Conservation (phyloP, 202 grass and related monocot genomes). For the Hordeum pubiflorum region DNA sequence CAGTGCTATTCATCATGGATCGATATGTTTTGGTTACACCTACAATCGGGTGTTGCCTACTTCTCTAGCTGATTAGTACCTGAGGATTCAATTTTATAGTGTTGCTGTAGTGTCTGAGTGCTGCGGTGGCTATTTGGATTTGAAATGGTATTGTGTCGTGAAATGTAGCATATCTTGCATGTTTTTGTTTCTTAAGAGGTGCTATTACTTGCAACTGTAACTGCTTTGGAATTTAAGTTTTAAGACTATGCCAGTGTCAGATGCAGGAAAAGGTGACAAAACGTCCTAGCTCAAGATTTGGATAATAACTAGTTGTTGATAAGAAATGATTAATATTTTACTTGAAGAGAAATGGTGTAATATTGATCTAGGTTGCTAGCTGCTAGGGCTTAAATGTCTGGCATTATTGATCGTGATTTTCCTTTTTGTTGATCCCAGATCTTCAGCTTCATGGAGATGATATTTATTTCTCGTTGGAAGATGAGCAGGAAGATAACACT, state of each 20-base stretch:
- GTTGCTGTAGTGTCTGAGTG: not conserved
- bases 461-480: slow-evolving; percentile 90
- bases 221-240: not conserved
- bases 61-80: not conserved
- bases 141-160: not conserved
- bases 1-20: not conserved
- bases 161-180: not conserved
- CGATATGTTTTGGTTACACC: not conserved
- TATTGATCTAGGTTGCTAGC: not conserved
- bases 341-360: not conserved
- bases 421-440: slow-evolving; percentile 49
- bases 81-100: not conserved
- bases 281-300: not conserved
- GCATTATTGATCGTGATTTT: not conserved
- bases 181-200: not conserved
- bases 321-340: not conserved
- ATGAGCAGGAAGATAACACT: slow-evolving; percentile 70
- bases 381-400: not conserved
- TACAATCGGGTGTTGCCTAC: not conserved
- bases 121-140: not conserved
- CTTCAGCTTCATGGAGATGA: slow-evolving; percentile 94
- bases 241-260: not conserved
- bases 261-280: not conserved
- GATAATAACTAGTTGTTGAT: not conserved
- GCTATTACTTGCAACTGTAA: not conserved